phyloP scores from a whole-genome alignment of 257 asterid species.

The Datura wrightii region DNA sequence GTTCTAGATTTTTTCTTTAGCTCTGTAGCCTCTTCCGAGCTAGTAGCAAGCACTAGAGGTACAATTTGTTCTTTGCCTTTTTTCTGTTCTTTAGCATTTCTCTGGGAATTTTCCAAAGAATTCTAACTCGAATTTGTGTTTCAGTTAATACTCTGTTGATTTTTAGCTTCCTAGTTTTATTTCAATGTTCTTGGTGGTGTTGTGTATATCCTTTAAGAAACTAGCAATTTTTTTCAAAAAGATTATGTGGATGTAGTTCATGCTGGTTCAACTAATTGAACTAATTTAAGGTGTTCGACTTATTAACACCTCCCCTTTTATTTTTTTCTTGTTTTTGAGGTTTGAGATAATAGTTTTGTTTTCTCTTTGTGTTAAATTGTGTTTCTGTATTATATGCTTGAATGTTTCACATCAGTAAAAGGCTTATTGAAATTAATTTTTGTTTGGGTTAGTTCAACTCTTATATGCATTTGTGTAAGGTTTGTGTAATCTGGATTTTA shows the following conservation, averaged over 20 bases:
- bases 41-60: background rate
- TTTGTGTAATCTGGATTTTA: no score
- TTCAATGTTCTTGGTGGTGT: background rate
- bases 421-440: no score
- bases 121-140: background rate
- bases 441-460: no score
- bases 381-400: background rate
- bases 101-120: background rate
- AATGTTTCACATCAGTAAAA: background rate
- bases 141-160: constrained; percentile 12
- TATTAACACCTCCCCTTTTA: background rate
- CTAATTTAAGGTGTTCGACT: background rate
- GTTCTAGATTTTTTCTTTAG: background rate
- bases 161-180: background rate
- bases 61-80: background rate
- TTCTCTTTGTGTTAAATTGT: background rate
- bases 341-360: background rate
- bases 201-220: background rate
- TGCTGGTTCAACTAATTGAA: no score
- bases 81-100: background rate
- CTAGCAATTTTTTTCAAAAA: background rate
- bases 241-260: background rate
- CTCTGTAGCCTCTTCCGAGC: background rate
- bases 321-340: background rate
- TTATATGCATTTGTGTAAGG: no score